Percentiles rank a stretch among this genome's conserved stretches.
Conservation (phyloP, 2,329 filamentous ascomycete species). For the Aureobasidium sp. region DNA sequence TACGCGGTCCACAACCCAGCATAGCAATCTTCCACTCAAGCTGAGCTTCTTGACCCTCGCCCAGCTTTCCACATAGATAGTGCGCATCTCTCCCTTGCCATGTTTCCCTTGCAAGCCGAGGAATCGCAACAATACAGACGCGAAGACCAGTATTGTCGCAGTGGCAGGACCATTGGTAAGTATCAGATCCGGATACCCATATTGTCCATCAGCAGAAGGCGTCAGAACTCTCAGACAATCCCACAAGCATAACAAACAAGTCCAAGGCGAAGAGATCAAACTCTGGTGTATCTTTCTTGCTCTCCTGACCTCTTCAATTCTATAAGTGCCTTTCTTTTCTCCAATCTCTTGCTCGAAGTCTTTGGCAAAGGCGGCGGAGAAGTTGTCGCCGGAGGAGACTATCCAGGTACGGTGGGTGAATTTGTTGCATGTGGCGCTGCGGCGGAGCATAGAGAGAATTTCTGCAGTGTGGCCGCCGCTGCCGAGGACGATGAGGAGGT, state of each 20-base stretch:
- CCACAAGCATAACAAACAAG: constrained; percentile 55
- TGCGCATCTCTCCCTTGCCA: constrained; percentile 51
- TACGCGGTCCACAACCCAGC: constrained; percentile 65
- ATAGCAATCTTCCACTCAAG: constrained; percentile 70
- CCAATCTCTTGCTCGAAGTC: constrained; percentile 50
- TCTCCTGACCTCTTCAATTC: constrained; percentile 61
- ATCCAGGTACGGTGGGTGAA: constrained; percentile 69
- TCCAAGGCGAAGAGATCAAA: constrained; percentile 62
- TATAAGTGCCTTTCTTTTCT: constrained; percentile 39
- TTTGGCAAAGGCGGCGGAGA: constrained; percentile 55
- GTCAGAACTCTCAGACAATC: constrained; percentile 11
- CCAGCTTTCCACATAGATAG: constrained; percentile 88
- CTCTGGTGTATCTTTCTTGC: constrained; percentile 78
- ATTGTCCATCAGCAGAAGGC: background rate
- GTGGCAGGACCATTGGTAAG: constrained; percentile 86
- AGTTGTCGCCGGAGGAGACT: constrained; percentile 65
- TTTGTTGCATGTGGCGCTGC: constrained; percentile 37
- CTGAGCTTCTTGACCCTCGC: constrained; percentile 76
- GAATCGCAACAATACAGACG: constrained; percentile 48
- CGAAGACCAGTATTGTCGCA: constrained; percentile 64
- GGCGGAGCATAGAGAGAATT: constrained; percentile 76
- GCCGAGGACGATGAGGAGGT: constrained; percentile 76
- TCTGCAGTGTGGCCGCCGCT: constrained; percentile 93
- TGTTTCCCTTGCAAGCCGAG: constrained; percentile 32
- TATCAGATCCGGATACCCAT: constrained; percentile 60